Evolutionary conservation across 2,329 filamentous ascomycete species (phyloP), one percentile per base, ranked within the genome.

Genomic region (Emericellopsis atlantica): DNA sequence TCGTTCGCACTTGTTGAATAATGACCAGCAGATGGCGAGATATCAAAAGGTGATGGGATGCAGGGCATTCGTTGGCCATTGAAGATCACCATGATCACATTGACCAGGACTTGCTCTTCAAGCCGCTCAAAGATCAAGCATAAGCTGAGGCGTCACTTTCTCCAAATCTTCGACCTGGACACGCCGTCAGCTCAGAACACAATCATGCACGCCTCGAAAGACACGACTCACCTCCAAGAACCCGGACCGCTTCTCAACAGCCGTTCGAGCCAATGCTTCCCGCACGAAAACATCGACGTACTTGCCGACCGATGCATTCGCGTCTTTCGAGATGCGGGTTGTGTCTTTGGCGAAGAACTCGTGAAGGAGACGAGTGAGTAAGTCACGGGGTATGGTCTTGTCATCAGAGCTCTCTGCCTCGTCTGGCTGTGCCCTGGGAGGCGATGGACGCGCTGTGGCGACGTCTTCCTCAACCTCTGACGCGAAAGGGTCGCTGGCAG

Each of bases 221-320:
- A 11, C 24, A 9, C 9, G 4, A 59, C 74, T 60, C 48, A 87
- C 81, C 74, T 92, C 85, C 31, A 90, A 57, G 54, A 89, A 88
- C 4, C 75, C 79, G 44, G 76, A 69, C 26, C 67, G 67, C 54
- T 81, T 80, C 66, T 86, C 83, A 44, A 79, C 77, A 9, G 79
- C 76, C 32, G 85, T 80, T 54, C 90, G 65, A 14, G 87, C 86
- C 55, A 96, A 79, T 1, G 87, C 86, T 64, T 96, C 90, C 46
- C 84, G 73, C 40, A 95, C 83, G 62, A 95, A 96, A 0, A 90
- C 76, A 59, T 95, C 87, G 60, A 95, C 73, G 57, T 96, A 96
- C 62, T 82, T 87, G 12, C 79, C 82, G 44, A 89, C 74, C 1
- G 88, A 75, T 6, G 66, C 71, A 56, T 89, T 85, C 4, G 87